Conservation (phyloP, 192 early-diverging fungal genomes). For the Piromyces sp. region DNA sequence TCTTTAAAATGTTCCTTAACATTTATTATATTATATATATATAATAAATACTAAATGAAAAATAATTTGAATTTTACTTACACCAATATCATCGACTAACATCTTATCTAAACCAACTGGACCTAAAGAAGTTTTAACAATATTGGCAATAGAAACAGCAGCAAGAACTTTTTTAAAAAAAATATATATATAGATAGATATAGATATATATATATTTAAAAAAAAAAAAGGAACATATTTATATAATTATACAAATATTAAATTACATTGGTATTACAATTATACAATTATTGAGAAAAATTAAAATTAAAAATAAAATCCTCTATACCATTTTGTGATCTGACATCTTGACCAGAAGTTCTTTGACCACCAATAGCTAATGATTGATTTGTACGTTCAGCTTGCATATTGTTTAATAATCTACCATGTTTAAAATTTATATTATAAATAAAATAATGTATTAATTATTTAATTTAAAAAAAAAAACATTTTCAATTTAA, state of each 20-base stretch:
- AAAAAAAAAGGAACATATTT: too few relatives aligned
- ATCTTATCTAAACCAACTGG: slow-evolving; percentile 99
- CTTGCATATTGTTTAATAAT: neutral
- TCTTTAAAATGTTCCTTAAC: too few relatives aligned
- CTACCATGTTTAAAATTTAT: neutral
- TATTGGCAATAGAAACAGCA: slow-evolving; percentile 86
- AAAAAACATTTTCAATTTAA: too few relatives aligned
- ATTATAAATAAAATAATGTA: too few relatives aligned
- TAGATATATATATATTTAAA: too few relatives aligned
- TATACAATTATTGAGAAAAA: too few relatives aligned
- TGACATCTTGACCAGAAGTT: slow-evolving; percentile 76
- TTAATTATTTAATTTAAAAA: too few relatives aligned
- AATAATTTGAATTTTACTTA: slow-evolving; percentile 22
- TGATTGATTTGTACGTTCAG: slow-evolving; percentile 16
- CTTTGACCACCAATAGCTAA: slow-evolving; percentile 76
- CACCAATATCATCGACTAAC: slow-evolving; percentile 98
- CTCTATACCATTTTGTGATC: slow-evolving; percentile 78
- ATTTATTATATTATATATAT: too few relatives aligned
- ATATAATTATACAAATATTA: too few relatives aligned
- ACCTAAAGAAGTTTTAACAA: slow-evolving; percentile 95
- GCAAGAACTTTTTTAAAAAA: slow-evolving; percentile 62
- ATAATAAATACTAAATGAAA: too few relatives aligned
- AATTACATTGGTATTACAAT: too few relatives aligned
- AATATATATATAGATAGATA: too few relatives aligned
- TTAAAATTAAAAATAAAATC: neutral